Evolutionary conservation across 352 stramenopile species (phyloP), one percentile per base, ranked within the genome.

Genomic region (Bremia lactucae): DNA sequence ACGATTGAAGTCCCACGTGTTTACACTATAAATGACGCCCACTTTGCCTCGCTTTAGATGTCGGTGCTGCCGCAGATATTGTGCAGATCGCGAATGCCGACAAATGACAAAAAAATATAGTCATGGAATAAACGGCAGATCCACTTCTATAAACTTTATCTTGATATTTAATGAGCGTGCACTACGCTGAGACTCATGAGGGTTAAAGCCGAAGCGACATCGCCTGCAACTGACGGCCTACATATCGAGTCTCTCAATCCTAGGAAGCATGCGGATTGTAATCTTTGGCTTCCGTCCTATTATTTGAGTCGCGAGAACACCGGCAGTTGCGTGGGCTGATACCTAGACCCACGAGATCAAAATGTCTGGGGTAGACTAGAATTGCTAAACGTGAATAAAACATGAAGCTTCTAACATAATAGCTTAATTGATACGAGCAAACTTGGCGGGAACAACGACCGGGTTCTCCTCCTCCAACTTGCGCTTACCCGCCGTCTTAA

Each of bases 371-470:
- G 18, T 29, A 29, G 26, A 10, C 23, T 13, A 11, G 38, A 16
- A 43, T 36, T 33, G 42, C 33, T 31, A 19, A n/a, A 20, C 11
- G 13, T 15, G 6, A 20, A n/a, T 34, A 35, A n/a, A 31, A 18
- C 8, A 11, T 11, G 28, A n/a, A 14, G 7, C n/a, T 23, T 28
- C 25, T 10, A 38, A 9, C 16, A 10, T n/a, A n/a, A n/a, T n/a
- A n/a, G 33, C 19, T 43, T 86, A 90, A 55, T 87, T 92, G 68
- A 92, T 92, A n/a, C 77, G 77, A 6, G 77, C 77, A 13, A 92
- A 68, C 59, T 92, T 92, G 7, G 54, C 41, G 9, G 80, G 77
- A 37, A 89, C 69, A 19, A 92, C 67, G n/a, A 71, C 61, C 2
- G 80, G 80, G 56, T 92, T 92, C 36, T 92, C 77, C 22, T 72